Conservation (phyloP, 805 yeast species). For the Yarrowia alimentaria region DNA sequence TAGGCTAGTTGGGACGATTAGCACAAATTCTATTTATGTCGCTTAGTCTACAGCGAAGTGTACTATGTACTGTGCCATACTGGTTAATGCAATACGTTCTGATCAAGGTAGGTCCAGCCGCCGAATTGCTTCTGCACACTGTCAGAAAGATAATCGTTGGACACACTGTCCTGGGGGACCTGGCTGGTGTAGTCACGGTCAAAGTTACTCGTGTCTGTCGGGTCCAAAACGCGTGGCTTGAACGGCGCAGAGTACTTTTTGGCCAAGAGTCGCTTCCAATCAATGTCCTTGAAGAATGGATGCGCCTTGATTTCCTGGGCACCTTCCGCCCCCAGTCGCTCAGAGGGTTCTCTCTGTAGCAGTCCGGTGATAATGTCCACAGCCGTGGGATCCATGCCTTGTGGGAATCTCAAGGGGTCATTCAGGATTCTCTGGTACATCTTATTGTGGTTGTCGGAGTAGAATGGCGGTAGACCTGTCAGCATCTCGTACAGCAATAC, state of each 20-base stretch:
- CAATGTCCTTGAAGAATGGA: constrained; percentile 82
- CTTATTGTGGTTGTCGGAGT: constrained; percentile 85
- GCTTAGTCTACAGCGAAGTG: no score
- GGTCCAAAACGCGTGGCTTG: constrained; percentile 86
- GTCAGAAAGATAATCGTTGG: constrained; percentile 88
- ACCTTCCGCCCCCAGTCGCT: constrained; percentile 74
- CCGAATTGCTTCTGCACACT: constrained; percentile 96
- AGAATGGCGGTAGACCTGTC: constrained; percentile 95
- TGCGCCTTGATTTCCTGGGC: constrained; percentile 82
- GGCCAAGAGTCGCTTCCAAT: constrained; percentile 77
- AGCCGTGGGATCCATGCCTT: constrained; percentile 81
- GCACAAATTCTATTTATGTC: no score
- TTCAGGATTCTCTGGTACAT: constrained; percentile 94
- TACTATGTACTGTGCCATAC: no score
- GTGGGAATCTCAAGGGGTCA: constrained; percentile 86
- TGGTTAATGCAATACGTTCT: constrained; percentile 15
- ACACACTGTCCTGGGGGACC: constrained; percentile 91
- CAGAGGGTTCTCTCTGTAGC: constrained; percentile 79
- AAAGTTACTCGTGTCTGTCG: constrained; percentile 84
- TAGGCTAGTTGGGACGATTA: no score
- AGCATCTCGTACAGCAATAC: constrained; percentile 94
- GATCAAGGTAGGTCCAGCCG: constrained; percentile 83
- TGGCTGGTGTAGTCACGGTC: constrained; percentile 85
- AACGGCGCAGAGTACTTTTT: constrained; percentile 94
- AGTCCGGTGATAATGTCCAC: constrained; percentile 72